phyloP scores from a whole-genome alignment of 2,329 filamentous ascomycete genomes.

The Penicillium polonicum region DNA sequence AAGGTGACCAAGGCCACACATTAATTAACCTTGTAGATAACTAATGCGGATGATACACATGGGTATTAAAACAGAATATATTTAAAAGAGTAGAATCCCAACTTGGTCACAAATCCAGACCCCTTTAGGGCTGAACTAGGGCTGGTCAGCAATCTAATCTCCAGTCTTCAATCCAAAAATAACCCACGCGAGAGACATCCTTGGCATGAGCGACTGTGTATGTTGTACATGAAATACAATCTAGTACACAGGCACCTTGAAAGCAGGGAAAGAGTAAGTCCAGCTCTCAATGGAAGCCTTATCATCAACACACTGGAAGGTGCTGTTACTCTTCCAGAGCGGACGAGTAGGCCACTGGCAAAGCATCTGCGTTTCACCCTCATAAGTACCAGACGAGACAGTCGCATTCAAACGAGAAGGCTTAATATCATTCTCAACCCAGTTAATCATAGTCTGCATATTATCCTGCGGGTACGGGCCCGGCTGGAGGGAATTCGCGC shows the following conservation, averaged over 20 bases:
- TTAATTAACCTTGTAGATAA: neutral
- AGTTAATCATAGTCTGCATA: slow-evolving; percentile 50
- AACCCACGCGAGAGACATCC: neutral
- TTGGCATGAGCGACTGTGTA: neutral
- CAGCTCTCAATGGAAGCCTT: slow-evolving; percentile 42
- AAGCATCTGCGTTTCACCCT: slow-evolving; percentile 35
- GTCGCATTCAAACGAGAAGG: slow-evolving; percentile 49
- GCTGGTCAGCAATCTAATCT: neutral
- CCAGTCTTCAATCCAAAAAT: neutral
- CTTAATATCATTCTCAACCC: slow-evolving; percentile 52
- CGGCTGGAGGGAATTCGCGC: slow-evolving; percentile 47
- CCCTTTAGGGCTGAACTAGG: neutral
- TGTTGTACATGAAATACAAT: neutral
- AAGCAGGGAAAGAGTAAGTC: slow-evolving; percentile 42
- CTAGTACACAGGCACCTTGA: slow-evolving; percentile 43
- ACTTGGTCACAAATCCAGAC: neutral
- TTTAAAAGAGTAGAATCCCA: neutral
- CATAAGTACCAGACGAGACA: slow-evolving; percentile 31
- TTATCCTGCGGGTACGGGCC: slow-evolving; percentile 49
- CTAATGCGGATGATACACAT: neutral
- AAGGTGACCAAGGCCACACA: neutral
- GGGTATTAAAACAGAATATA: neutral
- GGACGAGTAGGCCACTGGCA: slow-evolving; percentile 38
- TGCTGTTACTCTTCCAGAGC: slow-evolving; percentile 33
- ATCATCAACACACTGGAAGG: slow-evolving; percentile 42